Base-by-base conservation (phyloP, 148 eudicot species). In the Polygonum maritimum region DNA sequence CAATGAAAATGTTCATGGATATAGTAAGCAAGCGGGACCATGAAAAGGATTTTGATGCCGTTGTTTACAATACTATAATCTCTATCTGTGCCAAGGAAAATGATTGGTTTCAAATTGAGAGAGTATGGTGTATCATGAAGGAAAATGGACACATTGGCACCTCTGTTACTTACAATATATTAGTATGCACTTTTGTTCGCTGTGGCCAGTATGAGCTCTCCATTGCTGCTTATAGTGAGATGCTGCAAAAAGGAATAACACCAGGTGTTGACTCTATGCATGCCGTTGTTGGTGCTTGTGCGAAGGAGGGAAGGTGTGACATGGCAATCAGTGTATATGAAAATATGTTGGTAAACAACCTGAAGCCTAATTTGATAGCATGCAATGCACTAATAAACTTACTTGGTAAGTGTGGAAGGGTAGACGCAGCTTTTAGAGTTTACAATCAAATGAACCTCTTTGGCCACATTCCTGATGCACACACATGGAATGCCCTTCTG, bases 401-500 rank as follows among this genome's bases (percentile, higher is more conserved):
- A 58, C 89, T 91, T 73, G 96, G 90, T 41, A 91, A 87, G 82
- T 85, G 84, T 12, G 86, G 87, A 35, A 86, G 86, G 76, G 89
- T 84, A 19, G 82, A 81, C 26, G 82, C 73, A 48, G 92, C 88
- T 13, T 83, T 86, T 49, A 74, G 75, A 72, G 85, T 87, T 69
- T 86, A 84, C 80, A 74, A 77, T 74, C 74, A 72, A 22, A 77
- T 87, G 79, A 82, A 84, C 78, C 79, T 81, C 2, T 78, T 86
- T 48, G 91, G 89, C 33, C 81, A 85, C 76, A 73, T 71, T 21
- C 90, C 96, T 47, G 92, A 89, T 81, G 77, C 89, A 45, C 89
- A 85, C 77, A 91, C 96, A 48, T 91, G 96, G 96, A 88, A 91
- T 58, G 83, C 90, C 3, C 75, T 89, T 77, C 86, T 91, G 74